Base-by-base conservation (phyloP, 768 basidiomycete genomes). In the Exidia glandulosa region DNA sequence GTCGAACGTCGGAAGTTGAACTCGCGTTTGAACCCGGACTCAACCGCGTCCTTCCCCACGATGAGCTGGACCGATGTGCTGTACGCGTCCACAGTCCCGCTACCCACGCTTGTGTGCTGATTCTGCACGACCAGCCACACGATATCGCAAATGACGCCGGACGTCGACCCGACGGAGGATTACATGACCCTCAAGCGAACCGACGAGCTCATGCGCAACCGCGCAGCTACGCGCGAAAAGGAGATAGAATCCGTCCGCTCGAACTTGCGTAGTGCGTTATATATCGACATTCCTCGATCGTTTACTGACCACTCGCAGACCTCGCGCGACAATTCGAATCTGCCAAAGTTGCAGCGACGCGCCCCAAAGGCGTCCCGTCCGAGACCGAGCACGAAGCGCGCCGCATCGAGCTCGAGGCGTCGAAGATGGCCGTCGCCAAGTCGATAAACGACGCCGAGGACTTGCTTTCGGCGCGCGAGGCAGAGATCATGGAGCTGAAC, bases 391-490 rank as follows among this genome's bases (percentile, higher is more conserved):
- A 54, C 27, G 14, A 23, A 1, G 30, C 25, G 25, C 25, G 30
- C 4, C 25, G 25, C 4, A 31, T 14, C 1, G 50, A 54, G 27
- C 27, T 54, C 16, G 50, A 54, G 27, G 50, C 50, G 2, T 23
- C 50, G 12, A 54, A 54, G 32, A 69, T 89, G 52, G 82, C 85
- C 16, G 76, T 89, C 16, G 83, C 79, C 27, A 91, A 91, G 66
- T 81, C 85, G 4, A 86, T 90, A 63, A 84, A 85, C 57, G 88
- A 90, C 63, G 76, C 79, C 1, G 87, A 91, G 71, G 78, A 80
- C 41, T 69, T 81, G 52, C 69, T 87, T 5, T 82, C 82, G 5
- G 81, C 79, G 65, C 84, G 82, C 65, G 87, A 90, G 65, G 84
- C 81, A 2, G 87, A 88, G 66, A 78, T 89, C 0, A 76, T 86